These are phyloP conservation scores for Aechmea fasciata DNA, from an alignment of 176 grass and related monocot species.

Conservation along the genomic window DNA sequence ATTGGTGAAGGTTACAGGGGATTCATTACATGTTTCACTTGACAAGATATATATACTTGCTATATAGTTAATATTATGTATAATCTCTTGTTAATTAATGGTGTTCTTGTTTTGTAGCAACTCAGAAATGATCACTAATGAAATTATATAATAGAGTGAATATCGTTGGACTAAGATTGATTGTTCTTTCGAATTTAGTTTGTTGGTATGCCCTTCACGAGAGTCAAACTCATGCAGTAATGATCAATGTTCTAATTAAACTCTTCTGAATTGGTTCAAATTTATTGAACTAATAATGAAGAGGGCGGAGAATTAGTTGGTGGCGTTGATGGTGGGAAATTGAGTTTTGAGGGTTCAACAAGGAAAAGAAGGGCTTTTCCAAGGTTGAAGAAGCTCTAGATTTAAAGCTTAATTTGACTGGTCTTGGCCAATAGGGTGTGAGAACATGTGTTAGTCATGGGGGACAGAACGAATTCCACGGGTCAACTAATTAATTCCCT, in stretches of 20 bases:
- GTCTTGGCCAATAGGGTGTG: not conserved
- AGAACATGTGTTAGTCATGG: not conserved
- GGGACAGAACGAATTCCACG: not conserved
- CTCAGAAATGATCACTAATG: not conserved
- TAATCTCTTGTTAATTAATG: not conserved
- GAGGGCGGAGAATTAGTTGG: not conserved
- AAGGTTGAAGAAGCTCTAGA: not conserved
- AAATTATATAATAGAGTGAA: no score
- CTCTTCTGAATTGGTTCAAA: no score
- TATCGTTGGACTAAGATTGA: no score
- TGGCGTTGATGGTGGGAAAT: not conserved
- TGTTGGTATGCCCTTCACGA: no score
- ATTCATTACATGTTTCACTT: not conserved
- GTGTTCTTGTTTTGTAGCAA: not conserved
- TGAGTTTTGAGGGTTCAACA: not conserved
- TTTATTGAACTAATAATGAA: not conserved
- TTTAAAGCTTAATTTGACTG: not conserved
- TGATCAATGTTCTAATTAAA: no score
- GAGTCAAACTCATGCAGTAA: no score
- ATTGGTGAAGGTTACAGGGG: not conserved
- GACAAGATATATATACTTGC: not conserved
- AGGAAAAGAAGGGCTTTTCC: not conserved
- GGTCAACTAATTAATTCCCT: not conserved
- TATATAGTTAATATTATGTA: not conserved
- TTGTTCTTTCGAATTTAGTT: no score